Conservation (phyloP, 805 yeast genomes). For the Jamesozyma hellenica region DNA sequence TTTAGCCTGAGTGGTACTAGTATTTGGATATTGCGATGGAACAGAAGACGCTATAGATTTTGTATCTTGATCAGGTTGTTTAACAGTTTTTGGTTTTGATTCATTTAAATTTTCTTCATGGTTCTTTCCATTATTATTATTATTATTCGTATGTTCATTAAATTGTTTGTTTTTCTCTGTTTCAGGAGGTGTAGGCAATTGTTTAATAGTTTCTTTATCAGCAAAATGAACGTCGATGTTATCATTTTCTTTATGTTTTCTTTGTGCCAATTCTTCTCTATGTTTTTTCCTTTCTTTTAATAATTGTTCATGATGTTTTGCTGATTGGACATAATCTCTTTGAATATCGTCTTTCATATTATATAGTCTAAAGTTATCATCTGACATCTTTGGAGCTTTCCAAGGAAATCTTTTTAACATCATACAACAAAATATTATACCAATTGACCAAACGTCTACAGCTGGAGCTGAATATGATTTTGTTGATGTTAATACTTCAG, state of each 20-base stretch:
- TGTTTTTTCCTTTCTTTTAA: slow-evolving; percentile 37
- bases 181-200: background rate
- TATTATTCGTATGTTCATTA: background rate
- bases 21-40: too few relatives aligned
- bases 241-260: background rate
- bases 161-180: background rate
- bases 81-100: background rate
- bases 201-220: background rate
- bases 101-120: background rate
- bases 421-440: slow-evolving; percentile 81
- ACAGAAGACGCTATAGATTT: slow-evolving; percentile 6
- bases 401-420: slow-evolving; percentile 77
- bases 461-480: slow-evolving; percentile 61
- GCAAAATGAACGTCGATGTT: too few relatives aligned
- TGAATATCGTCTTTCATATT: slow-evolving; percentile 60
- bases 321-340: slow-evolving; percentile 66
- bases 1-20: too few relatives aligned
- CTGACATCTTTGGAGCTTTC: slow-evolving; percentile 62
- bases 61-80: background rate
- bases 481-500: slow-evolving; percentile 53
- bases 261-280: slow-evolving; percentile 6
- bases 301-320: slow-evolving; percentile 58
- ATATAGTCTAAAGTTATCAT: slow-evolving; percentile 60
- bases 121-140: background rate
- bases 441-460: slow-evolving; percentile 79